A percentile compares a stretch with the other conserved stretches of the same genome.
phyloP scores from a whole-genome alignment of 1,284 basidiomycete species.

The Sanghuangporus baumii region DNA sequence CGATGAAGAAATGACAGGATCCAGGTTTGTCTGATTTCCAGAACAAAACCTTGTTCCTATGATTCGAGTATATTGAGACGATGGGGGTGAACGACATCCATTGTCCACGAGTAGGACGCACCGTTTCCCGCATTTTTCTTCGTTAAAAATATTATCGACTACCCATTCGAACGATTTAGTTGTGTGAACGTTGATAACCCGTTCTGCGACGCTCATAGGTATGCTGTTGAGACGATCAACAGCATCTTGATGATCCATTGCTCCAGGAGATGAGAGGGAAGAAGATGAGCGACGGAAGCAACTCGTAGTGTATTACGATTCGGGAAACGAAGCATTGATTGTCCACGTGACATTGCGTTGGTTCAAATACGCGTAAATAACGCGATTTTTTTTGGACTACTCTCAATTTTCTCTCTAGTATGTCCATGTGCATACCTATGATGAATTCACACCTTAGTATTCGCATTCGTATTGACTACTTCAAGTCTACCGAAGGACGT shows the following conservation, averaged over 20 bases:
- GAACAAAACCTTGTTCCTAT: neutral
- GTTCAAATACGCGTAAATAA: neutral
- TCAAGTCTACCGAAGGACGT: too few relatives aligned
- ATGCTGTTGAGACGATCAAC: neutral
- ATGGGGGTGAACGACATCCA: neutral
- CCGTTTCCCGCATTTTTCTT: constrained; percentile 4
- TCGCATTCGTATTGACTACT: neutral
- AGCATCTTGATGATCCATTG: neutral
- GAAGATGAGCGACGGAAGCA: neutral
- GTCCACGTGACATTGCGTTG: neutral
- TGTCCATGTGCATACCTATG: neutral
- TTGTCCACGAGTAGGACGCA: neutral
- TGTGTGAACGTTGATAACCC: constrained; percentile 12
- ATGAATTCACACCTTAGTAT: neutral
- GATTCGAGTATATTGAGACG: neutral
- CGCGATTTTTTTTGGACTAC: neutral
- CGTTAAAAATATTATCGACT: constrained; percentile 7
- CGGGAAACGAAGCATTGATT: neutral
- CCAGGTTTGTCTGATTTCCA: constrained; percentile 15
- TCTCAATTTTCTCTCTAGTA: neutral
- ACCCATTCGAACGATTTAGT: constrained; percentile 8
- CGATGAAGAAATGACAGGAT: constrained; percentile 15
- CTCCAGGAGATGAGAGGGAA: neutral
- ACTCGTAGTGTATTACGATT: too few relatives aligned
- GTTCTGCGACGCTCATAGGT: constrained; percentile 5